Percentiles rank a stretch among this genome's conserved stretches.
Conservation (phyloP, 495 filamentous ascomycete genomes). For the Penicillium salamii region DNA sequence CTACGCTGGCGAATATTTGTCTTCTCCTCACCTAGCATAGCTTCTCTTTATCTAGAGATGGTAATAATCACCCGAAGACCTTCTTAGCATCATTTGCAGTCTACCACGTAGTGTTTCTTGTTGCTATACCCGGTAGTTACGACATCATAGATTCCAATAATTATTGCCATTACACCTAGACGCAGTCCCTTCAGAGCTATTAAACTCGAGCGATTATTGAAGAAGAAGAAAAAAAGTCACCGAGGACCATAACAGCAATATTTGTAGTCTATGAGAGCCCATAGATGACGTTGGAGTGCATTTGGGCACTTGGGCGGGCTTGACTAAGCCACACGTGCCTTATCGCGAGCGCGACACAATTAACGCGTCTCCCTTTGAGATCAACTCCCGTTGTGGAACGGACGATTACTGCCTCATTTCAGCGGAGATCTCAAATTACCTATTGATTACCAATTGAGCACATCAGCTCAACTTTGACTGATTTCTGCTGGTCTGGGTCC, state of each 20-base stretch:
- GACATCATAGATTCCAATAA: too few relatives aligned
- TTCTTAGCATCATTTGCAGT: not conserved
- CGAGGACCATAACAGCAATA: too few relatives aligned
- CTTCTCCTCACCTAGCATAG: not conserved
- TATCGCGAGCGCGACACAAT: conserved; percentile 28
- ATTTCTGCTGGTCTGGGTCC: not conserved
- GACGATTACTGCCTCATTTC: not conserved
- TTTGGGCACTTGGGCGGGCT: not conserved
- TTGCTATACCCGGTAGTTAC: too few relatives aligned
- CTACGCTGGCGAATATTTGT: not conserved
- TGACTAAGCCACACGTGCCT: conserved; percentile 23
- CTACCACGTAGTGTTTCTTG: not conserved
- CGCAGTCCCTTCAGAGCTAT: too few relatives aligned
- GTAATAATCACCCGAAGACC: not conserved
- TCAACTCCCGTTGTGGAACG: conserved; percentile 1
- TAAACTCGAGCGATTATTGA: too few relatives aligned
- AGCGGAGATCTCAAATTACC: not conserved
- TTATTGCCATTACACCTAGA: too few relatives aligned
- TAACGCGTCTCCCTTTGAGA: conserved; percentile 21
- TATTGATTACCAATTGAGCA: not conserved
- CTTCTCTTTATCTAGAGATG: not conserved
- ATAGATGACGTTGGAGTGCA: not conserved
- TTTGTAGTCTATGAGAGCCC: too few relatives aligned
- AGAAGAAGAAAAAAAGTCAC: too few relatives aligned
- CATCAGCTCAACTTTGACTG: not conserved